Base-by-base conservation (phyloP, 768 basidiomycete species). In the Antrodiella citrinella region DNA sequence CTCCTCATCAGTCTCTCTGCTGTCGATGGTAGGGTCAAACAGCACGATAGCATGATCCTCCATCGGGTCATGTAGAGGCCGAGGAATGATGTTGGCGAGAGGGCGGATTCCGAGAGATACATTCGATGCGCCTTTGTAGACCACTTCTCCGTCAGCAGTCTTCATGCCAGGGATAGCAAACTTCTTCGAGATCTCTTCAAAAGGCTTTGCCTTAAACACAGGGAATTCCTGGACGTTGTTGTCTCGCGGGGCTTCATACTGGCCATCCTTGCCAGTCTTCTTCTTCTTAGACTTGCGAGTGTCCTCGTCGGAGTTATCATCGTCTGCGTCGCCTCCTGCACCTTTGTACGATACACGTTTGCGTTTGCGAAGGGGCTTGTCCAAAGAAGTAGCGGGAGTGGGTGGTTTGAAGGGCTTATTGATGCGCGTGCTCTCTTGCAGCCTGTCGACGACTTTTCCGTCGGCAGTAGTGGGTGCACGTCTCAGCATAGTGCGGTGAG, bases 41-140 rank as follows among this genome's bases (percentile, higher is more conserved):
- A 97, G 69, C 2, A 99, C 95, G 53, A 99, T 96, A 0, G 95
- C 93, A 66, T 97, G 94, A 59, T 98, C 93, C 45, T 88, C 82
- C 89, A 99, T 94, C 1, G 94, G 96, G 63, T 99, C 92, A 59
- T 94, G 86, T n/a, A 97, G 71, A 4, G 96, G 96, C 19, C 94
- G 77, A 15, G 96, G 96, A 45, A 87, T 77, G 51, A 96, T 68
- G 57, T 80, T 86, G 0, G 84, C 75, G 50, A 80, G 83, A 0
- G 90, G 86, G 11, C 93, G 81, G 48, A 89, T 83, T 22, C 96
- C 96, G 3, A 99, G 80, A 10, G 92, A 82, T 2, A 76, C 73
- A 58, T 88, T 81, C 0, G 88, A 80, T 3, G 78, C 69, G 3
- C 75, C 54, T 9, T 80, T 73, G 1, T 69, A 60, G 2, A 93